Evolutionary conservation across 164 flowering plant genomes (phyloP), one percentile per base, ranked within the genome.

Genomic region (Kingdonia uniflora): DNA sequence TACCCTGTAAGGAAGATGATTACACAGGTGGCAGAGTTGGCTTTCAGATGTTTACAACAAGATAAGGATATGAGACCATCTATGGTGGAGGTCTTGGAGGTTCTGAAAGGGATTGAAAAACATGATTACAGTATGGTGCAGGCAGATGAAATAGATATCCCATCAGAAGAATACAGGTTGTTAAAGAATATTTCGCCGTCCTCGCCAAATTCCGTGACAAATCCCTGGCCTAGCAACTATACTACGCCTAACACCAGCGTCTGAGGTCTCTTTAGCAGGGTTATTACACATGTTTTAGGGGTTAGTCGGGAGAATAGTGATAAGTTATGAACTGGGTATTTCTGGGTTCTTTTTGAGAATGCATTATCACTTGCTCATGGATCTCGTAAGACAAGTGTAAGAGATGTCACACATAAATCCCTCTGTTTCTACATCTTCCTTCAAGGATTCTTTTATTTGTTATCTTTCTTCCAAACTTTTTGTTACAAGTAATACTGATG

Each of bases 11-110:
- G 61, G 44, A 67, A 50, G 60, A 76, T 54, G 79, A 65, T 75
- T 5, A 62, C 57, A 15, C 57, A 62, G 14, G 85, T 81, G 38
- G 85, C 95, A 17, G 95, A 78, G 70, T 50, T 85, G 69, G 85
- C 84, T 14, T 85, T 83, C 51, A 72, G 59, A 59, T 85, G 95
- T 54, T 50, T 85, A 70, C 87, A 80, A 49, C 44, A 38, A 54
- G 83, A 65, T 21, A 76, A 58, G 51, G 90, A 80, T 5, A 19
- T 71, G 72, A 79, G 95, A 50, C 95, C 95, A 10, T 44, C 70
- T 0, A 85, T 82, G 89, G 61, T 19, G 10, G 78, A 74, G 45
- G 84, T 77, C n/a, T 50, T 71, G 51, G 70, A 71, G 33, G 2
- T 37, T 42, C 51, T 83, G 16, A 65, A n/a, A 47, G 56, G 19